phyloP scores from a whole-genome alignment of 2,329 filamentous ascomycete genomes.

The Arthrobotrys megalospora region DNA sequence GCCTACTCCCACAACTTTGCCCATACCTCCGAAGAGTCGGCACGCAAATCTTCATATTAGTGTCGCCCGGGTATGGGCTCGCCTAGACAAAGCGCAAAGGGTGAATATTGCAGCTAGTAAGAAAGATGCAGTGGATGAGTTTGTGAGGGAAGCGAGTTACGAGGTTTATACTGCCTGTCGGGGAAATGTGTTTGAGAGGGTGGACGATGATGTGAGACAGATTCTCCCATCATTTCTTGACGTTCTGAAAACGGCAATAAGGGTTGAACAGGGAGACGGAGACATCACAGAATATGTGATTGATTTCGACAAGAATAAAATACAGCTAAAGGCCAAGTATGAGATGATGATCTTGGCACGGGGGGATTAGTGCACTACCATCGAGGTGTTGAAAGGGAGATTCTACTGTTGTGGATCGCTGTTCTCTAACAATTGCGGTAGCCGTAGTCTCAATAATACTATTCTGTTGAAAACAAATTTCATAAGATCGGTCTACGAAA shows the following conservation, averaged over 20 bases:
- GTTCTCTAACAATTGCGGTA: too few relatives aligned
- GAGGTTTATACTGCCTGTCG: slow-evolving; percentile 63
- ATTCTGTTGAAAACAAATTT: too few relatives aligned
- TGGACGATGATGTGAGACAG: slow-evolving; percentile 52
- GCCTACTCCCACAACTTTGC: slow-evolving; percentile 62
- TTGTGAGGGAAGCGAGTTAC: slow-evolving; percentile 61
- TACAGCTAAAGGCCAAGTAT: slow-evolving; percentile 64
- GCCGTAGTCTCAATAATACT: too few relatives aligned
- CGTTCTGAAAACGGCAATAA: slow-evolving; percentile 63
- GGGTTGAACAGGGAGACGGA: slow-evolving; percentile 56
- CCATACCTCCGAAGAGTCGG: slow-evolving; percentile 63
- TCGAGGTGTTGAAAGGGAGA: too few relatives aligned
- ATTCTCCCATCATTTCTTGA: slow-evolving; percentile 65
- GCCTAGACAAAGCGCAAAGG: slow-evolving; percentile 4
- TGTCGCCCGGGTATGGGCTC: slow-evolving; percentile 64
- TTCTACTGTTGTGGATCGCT: too few relatives aligned
- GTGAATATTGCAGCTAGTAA: background rate
- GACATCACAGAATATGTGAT: slow-evolving; percentile 62
- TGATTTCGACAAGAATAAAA: slow-evolving; percentile 63
- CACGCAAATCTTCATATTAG: slow-evolving; percentile 65
- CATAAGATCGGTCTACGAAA: too few relatives aligned
- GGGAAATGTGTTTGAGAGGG: slow-evolving; percentile 63
- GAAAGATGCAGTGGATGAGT: slow-evolving; percentile 55
- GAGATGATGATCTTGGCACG: slow-evolving; percentile 9
- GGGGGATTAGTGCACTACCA: too few relatives aligned